Evolutionary conservation across 176 grass and related monocot species (phyloP), one percentile per base, ranked within the genome.

Genomic region (Coix lacrymajobi): DNA sequence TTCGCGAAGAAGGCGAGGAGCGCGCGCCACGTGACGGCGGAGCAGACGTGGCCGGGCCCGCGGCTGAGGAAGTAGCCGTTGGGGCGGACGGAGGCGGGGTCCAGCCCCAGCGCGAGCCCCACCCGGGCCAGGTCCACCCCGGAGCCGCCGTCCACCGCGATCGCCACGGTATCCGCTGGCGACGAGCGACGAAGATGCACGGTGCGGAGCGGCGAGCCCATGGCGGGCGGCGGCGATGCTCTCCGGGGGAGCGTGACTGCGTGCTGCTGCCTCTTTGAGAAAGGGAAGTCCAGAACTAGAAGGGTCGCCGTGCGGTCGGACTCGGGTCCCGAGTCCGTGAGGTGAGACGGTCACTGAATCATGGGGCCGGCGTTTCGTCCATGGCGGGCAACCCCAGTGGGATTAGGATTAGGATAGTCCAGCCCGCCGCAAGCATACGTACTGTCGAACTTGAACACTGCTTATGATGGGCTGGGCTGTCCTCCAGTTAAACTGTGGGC

Each of bases 31-130:
- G 89, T 89, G 60, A 94, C 71, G 77, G 77, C 79, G 15, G 87
- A 69, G 60, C 86, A 91, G 49, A 81, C 77, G 67, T 86, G 72
- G 25, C 36, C 80, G 0, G 61, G 34, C 2, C 89, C 77, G 67
- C 86, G 83, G 89, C 92, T 91, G 75, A 94, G 66, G 86, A 94
- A 91, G 86, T 89, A 80, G 76, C 86, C 76, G 80, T 94, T 94
- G 66, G 88, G 89, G 71, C 80, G 89, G 48, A 94, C 86, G 71
- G 89, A 69, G 39, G 80, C 81, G 0, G 92, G 86, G 34, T 89
- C 89, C 61, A 94, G 77, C 45, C 92, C 77, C 84, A 94, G 49
- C 49, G 92, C 76, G 16, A 64, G 72, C 5, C 92, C 92, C 17
- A 89, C 77, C 13, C 11, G 28, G 1, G 57, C 86, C 58, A 89